Evolutionary conservation across 208 protist genomes (phyloP).

Genomic region (Tetramitus jugosus): DNA sequence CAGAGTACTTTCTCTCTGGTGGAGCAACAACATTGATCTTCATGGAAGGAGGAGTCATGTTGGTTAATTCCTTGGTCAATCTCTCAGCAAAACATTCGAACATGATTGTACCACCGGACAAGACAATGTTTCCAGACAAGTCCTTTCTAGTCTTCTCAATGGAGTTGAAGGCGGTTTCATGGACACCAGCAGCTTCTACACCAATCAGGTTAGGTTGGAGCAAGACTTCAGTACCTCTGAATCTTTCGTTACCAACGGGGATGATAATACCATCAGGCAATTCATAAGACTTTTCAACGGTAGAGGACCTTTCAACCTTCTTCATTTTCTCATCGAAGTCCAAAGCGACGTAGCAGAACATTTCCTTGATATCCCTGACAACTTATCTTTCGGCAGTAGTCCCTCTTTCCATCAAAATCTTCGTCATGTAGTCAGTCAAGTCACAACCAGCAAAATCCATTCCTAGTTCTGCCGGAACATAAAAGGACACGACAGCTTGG

Average conservation of each 20-base stretch:
- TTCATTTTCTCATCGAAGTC: not conserved
- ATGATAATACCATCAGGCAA: constrained; percentile 83
- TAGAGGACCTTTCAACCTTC: constrained; percentile 64
- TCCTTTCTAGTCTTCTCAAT: constrained; percentile 93
- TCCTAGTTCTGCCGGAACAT: constrained; percentile 59
- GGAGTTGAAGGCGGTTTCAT: constrained; percentile 89
- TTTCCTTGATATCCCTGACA: constrained; percentile 16
- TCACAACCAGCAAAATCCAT: constrained; percentile 64
- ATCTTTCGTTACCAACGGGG: constrained; percentile 70
- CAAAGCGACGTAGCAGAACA: not conserved
- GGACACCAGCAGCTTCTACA: constrained; percentile 83
- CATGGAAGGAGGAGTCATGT: too few species aligned
- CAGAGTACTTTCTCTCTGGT: too few species aligned
- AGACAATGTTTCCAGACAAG: constrained; percentile 88
- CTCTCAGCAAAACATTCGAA: too few species aligned
- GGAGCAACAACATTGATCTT: too few species aligned
- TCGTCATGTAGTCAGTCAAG: constrained; percentile 49
- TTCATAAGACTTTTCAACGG: constrained; percentile 72
- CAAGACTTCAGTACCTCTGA: constrained; percentile 86
- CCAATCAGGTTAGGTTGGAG: constrained; percentile 92
- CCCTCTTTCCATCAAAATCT: constrained; percentile 71
- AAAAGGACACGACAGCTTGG: constrained; percentile 71
- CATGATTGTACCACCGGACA: constrained; percentile 90
- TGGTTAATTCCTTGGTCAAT: too few species aligned
- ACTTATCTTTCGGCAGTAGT: not conserved